phyloP scores from a whole-genome alignment of 2,329 filamentous ascomycete species.

The Stromatinia cepivora region DNA sequence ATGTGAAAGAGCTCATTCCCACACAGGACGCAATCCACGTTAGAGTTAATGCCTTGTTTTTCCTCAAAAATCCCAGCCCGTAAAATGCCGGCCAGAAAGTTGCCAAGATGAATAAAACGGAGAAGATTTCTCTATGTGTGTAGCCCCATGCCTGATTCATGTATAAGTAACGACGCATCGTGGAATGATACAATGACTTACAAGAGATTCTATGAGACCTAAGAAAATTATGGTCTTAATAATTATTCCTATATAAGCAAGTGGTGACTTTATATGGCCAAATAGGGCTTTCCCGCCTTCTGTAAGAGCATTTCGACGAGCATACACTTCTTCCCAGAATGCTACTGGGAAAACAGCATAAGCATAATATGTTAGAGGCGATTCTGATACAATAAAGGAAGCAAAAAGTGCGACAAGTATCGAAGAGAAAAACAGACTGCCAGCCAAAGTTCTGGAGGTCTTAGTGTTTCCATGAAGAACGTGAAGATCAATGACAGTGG shows the following conservation, averaged over 20 bases:
- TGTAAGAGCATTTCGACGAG: slow-evolving; percentile 67
- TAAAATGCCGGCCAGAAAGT: slow-evolving; percentile 77
- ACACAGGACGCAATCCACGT: slow-evolving; percentile 77
- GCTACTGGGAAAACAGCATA: slow-evolving; percentile 90
- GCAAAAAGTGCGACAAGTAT: slow-evolving; percentile 74
- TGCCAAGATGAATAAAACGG: slow-evolving; percentile 72
- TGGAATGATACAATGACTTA: slow-evolving; percentile 44
- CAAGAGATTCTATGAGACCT: slow-evolving; percentile 74
- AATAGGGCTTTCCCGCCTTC: slow-evolving; percentile 70
- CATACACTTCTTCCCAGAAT: slow-evolving; percentile 96
- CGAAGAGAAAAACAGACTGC: slow-evolving; percentile 70
- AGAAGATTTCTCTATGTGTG: slow-evolving; percentile 85
- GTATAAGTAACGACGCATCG: not conserved
- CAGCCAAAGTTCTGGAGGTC: slow-evolving; percentile 60
- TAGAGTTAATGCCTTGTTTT: slow-evolving; percentile 62
- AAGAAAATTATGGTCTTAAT: slow-evolving; percentile 69
- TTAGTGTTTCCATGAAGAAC: slow-evolving; percentile 72
- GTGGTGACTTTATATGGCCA: slow-evolving; percentile 62
- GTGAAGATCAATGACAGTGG: slow-evolving; percentile 84
- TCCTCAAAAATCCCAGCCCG: slow-evolving; percentile 68
- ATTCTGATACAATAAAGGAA: slow-evolving; percentile 76
- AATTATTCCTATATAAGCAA: slow-evolving; percentile 57
- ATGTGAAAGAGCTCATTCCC: slow-evolving; percentile 86
- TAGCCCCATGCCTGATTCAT: slow-evolving; percentile 76
- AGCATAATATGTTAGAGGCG: slow-evolving; percentile 80